These are phyloP conservation scores for Colletotrichum gigasporum DNA, from an alignment of 2,329 filamentous ascomycete genomes.

Conservation along the genomic window DNA sequence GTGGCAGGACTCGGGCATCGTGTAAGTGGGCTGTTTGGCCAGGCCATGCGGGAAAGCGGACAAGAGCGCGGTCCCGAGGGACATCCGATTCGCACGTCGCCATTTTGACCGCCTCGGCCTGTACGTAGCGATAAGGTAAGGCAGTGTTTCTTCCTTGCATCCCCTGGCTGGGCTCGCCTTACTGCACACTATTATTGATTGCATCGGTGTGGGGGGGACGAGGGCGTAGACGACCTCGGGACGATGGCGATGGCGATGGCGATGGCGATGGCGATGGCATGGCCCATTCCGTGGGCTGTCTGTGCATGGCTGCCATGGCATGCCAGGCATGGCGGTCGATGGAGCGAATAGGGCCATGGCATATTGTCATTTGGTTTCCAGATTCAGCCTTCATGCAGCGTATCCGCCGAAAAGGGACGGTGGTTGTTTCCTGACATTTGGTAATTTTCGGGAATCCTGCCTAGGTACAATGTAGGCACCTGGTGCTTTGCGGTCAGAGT, in stretches of 20 bases:
- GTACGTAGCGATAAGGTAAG: too few species aligned
- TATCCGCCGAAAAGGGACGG: conserved; percentile 3
- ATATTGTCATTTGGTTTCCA: conserved; percentile 12
- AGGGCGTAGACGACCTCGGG: too few species aligned
- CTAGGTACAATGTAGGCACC: too few species aligned
- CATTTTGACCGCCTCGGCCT: neutral
- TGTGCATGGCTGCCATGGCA: neutral
- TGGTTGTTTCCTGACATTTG: neutral
- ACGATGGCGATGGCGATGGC: too few species aligned
- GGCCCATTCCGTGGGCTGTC: neutral
- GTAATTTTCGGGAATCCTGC: neutral
- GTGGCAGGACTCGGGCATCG: too few species aligned
- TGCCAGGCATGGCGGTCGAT: neutral
- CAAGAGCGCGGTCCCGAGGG: neutral
- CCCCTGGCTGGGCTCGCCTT: neutral
- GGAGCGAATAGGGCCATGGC: conserved; percentile 11
- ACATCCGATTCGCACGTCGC: neutral
- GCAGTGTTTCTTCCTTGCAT: neutral
- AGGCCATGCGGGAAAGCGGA: conserved; percentile 3
- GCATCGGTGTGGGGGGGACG: too few species aligned
- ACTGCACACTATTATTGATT: neutral
- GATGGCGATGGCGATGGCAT: neutral
- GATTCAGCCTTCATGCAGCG: conserved; percentile 15
- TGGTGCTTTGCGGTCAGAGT: conserved; percentile 3
- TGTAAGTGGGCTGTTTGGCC: too few species aligned